Evolutionary conservation across 805 yeast species (phyloP).

Genomic region (Metschnikowia reukaufii): DNA sequence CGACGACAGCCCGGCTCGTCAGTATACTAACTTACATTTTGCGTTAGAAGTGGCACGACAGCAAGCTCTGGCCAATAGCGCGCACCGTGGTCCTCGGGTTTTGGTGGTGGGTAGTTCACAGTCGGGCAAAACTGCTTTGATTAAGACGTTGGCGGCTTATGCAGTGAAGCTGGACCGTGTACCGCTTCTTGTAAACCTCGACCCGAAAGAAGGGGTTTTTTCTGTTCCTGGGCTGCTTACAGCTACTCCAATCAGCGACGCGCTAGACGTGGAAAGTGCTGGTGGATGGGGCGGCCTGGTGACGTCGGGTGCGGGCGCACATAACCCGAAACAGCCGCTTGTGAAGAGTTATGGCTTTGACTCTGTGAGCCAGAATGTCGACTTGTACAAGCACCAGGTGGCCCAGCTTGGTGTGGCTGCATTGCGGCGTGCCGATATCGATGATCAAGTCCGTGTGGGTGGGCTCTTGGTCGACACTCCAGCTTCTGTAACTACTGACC

Average conservation of each 20-base stretch:
- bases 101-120: constrained; percentile 70
- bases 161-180: constrained; percentile 65
- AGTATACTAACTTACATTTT: constrained; percentile 69
- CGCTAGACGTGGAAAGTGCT: constrained; percentile 67
- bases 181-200: constrained; percentile 77
- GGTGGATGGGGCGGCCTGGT: constrained; percentile 78
- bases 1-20: constrained; percentile 67
- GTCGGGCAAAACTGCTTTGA: constrained; percentile 77
- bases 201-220: constrained; percentile 70
- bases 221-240: constrained; percentile 80
- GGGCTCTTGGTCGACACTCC: constrained; percentile 81
- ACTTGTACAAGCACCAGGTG: constrained; percentile 50
- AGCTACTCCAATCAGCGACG: constrained; percentile 81
- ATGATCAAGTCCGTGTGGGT: constrained; percentile 41
- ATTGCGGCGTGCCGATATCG: constrained; percentile 50
- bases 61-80: constrained; percentile 26
- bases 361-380: constrained; percentile 53
- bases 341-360: constrained; percentile 79
- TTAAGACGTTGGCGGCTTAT: constrained; percentile 70
- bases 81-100: constrained; percentile 55
- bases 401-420: constrained; percentile 52
- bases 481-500: constrained; percentile 51
- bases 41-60: constrained; percentile 60
- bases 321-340: constrained; percentile 88
- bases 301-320: constrained; percentile 67